Evolutionary conservation across 2,329 filamentous ascomycete species (phyloP).

Genomic region (Beauveria asiatica): DNA sequence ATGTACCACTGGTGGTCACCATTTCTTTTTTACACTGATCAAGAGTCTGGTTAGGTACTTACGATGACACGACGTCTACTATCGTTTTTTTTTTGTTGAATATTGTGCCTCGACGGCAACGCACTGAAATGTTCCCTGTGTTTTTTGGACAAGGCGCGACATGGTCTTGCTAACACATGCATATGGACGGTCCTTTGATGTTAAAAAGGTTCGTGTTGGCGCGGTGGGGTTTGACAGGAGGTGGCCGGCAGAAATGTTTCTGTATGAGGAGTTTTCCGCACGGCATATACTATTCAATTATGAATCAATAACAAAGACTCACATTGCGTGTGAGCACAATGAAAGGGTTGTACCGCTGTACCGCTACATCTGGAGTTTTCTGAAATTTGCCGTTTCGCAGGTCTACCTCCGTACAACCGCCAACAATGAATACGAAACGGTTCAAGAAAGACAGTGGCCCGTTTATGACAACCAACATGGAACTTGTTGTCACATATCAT

Average conservation of each 20-base stretch:
- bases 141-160: background rate
- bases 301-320: background rate
- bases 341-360: no score
- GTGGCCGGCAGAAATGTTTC: background rate
- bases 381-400: no score
- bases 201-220: background rate
- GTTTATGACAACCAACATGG: background rate
- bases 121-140: background rate
- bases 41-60: background rate
- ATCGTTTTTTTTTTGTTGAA: background rate
- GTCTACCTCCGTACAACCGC: no score
- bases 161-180: background rate
- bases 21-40: background rate
- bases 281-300: background rate
- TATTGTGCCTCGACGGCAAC: background rate
- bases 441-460: background rate
- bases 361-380: no score
- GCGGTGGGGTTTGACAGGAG: background rate
- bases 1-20: background rate
- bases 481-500: no score
- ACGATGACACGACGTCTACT: constrained; percentile 1
- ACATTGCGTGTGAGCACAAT: background rate
- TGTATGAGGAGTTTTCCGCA: background rate
- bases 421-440: background rate
- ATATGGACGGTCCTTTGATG: background rate